Evolutionary conservation across 2,329 filamentous ascomycete species (phyloP).

Genomic region (Colletotrichum chlorophyti): DNA sequence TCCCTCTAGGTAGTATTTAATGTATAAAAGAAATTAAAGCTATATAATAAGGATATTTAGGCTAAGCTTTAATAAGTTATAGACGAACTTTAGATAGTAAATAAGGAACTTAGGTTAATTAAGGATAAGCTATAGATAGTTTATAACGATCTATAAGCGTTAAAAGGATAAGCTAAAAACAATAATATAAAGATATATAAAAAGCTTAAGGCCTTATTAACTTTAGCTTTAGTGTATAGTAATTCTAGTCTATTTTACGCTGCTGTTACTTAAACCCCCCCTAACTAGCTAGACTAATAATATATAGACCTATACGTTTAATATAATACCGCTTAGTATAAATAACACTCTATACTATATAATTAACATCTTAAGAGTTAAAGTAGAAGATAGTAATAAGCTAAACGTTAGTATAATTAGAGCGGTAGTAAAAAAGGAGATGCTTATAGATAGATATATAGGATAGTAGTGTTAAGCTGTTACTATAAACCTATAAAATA

Average conservation of each 20-base stretch:
- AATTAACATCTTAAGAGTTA: not conserved
- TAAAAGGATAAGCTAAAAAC: no score
- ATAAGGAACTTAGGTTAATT: no score
- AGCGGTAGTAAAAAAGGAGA: not conserved
- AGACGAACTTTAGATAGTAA: no score
- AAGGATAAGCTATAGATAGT: no score
- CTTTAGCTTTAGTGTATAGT: not conserved
- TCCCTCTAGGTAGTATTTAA: no score
- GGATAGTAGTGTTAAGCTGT: not conserved
- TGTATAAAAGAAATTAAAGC: no score
- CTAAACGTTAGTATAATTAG: not conserved
- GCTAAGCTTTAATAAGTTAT: no score
- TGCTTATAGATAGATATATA: not conserved
- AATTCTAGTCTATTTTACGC: not conserved
- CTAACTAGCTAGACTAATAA: not conserved
- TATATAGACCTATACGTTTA: not conserved
- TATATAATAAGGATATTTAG: no score
- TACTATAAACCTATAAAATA: not conserved
- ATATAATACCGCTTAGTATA: not conserved
- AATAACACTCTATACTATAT: not conserved
- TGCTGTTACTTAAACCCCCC: not conserved
- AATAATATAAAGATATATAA: not conserved
- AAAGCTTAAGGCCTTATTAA: not conserved
- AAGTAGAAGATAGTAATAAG: not conserved
- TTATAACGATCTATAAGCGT: no score